Percentiles rank a stretch among this genome's conserved stretches.
These are phyloP conservation scores for Corrigiola litoralis DNA, from an alignment of 179 eudicot species.

Conservation along the genomic window DNA sequence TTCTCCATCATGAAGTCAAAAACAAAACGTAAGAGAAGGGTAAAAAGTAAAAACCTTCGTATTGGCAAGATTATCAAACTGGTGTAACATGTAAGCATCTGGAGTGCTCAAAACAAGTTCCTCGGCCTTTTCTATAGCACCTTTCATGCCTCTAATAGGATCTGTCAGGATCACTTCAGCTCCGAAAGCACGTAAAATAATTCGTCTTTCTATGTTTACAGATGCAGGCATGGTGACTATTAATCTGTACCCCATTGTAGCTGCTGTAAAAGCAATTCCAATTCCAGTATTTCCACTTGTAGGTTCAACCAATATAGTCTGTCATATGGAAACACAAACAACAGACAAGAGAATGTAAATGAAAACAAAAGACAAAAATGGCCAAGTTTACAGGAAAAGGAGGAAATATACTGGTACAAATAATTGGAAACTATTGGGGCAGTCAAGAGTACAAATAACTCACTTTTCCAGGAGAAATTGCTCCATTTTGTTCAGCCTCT, in stretches of 20 bases:
- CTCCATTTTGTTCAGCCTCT: conserved; percentile 69
- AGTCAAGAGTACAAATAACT: conserved; percentile 1
- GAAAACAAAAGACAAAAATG: conserved; percentile 7
- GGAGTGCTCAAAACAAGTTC: conserved; percentile 52
- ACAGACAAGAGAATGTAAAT: conserved; percentile 3
- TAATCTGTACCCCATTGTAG: conserved; percentile 56
- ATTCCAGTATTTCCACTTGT: conserved; percentile 72
- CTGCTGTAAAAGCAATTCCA: conserved; percentile 64
- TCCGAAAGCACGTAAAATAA: conserved; percentile 63
- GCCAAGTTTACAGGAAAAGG: neutral
- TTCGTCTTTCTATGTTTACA: conserved; percentile 51
- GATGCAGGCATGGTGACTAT: conserved; percentile 69
- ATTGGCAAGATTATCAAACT: conserved; percentile 64
- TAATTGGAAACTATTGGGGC: neutral
- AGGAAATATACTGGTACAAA: neutral
- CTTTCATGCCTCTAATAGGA: conserved; percentile 54
- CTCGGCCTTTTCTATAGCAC: conserved; percentile 71
- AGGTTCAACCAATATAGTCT: conserved; percentile 62
- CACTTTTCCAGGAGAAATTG: conserved; percentile 60
- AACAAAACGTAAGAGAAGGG: no score
- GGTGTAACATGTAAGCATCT: conserved; percentile 60
- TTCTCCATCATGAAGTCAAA: no score
- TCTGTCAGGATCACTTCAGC: conserved; percentile 63
- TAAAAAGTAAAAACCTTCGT: conserved; percentile 41
- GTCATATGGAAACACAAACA: conserved; percentile 9